These are phyloP conservation scores for Vitis hybrid DNA, from an alignment of 177 flowering plant genomes.

Conservation along the genomic window DNA sequence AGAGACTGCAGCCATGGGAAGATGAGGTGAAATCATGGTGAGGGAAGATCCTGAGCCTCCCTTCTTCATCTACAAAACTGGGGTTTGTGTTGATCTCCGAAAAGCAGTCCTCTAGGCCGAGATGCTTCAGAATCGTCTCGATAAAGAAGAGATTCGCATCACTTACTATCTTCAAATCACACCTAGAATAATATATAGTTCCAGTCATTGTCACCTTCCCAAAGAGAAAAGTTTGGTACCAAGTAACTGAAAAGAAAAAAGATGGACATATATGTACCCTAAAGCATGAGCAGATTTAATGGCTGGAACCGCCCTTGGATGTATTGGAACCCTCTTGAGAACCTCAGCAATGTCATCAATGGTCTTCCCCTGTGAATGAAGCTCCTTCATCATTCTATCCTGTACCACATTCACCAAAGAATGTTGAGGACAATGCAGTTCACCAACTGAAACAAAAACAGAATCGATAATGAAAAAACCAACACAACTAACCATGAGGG, in stretches of 20 bases:
- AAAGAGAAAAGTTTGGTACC: background rate
- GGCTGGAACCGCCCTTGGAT: conserved; percentile 50
- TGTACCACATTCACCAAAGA: conserved; percentile 18
- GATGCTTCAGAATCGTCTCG: conserved; percentile 62
- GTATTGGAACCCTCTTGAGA: conserved; percentile 43
- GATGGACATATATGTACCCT: conserved; percentile 36
- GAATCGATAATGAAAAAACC: background rate
- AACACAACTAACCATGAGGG: conserved; percentile 37
- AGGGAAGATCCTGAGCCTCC: conserved; percentile 57
- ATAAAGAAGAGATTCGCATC: conserved; percentile 62
- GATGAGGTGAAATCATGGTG: conserved; percentile 45
- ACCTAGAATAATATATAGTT: conserved; percentile 26
- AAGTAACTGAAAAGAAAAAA: background rate
- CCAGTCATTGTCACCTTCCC: background rate
- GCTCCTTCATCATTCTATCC: conserved; percentile 58
- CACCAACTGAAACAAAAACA: background rate
- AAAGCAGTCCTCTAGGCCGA: conserved; percentile 48
- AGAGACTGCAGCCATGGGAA: conserved; percentile 51
- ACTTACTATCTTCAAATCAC: conserved; percentile 60
- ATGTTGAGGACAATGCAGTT: background rate
- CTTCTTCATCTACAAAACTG: conserved; percentile 50
- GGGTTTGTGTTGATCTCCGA: conserved; percentile 72
- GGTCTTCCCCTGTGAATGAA: conserved; percentile 52
- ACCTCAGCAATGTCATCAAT: conserved; percentile 45
- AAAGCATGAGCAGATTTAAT: conserved; percentile 52